These are phyloP conservation scores for Cerioporus squamosus DNA, from an alignment of 1,284 basidiomycete genomes.

Conservation along the genomic window DNA sequence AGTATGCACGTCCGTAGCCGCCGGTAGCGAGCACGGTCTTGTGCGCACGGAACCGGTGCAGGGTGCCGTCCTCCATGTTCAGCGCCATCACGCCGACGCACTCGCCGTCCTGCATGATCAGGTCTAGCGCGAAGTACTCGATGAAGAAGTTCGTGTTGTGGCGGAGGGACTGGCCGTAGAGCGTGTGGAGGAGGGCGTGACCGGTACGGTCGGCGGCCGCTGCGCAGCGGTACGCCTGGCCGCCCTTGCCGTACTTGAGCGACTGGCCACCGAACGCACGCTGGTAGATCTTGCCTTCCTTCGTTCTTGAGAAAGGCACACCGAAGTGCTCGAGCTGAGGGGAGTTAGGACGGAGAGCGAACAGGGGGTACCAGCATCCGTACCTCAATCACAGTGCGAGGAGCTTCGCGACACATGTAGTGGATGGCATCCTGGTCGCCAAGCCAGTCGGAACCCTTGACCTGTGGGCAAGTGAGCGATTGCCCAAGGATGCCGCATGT, in stretches of 20 bases:
- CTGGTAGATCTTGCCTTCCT: conserved; percentile 99
- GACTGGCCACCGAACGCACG: conserved; percentile 99
- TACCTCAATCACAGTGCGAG: conserved; percentile 91
- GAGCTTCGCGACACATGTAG: conserved; percentile 98
- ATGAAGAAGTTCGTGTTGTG: conserved; percentile 99
- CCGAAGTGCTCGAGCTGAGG: conserved; percentile 96
- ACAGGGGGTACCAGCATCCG: not conserved
- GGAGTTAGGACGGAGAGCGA: not conserved
- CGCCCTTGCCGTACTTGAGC: conserved; percentile 96
- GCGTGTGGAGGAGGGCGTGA: conserved; percentile 97
- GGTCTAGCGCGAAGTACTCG: conserved; percentile 98
- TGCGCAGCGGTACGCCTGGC: conserved; percentile 98
- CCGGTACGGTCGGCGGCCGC: conserved; percentile 99
- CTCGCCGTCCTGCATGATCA: conserved; percentile 99
- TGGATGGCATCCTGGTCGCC: conserved; percentile 99
- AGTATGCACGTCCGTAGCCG: conserved; percentile 98
- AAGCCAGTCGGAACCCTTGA: conserved; percentile 99
- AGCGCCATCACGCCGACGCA: conserved; percentile 99
- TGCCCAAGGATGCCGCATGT: too few relatives aligned
- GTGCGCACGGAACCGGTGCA: conserved; percentile 98
- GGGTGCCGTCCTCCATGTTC: conserved; percentile 99
- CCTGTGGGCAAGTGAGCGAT: conserved; percentile 43
- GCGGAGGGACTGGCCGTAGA: conserved; percentile 98
- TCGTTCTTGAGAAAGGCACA: conserved; percentile 98
- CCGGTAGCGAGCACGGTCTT: conserved; percentile 99